These are phyloP conservation scores for Glaciozyma martinii DNA, from an alignment of 768 basidiomycete species.

Conservation along the genomic window DNA sequence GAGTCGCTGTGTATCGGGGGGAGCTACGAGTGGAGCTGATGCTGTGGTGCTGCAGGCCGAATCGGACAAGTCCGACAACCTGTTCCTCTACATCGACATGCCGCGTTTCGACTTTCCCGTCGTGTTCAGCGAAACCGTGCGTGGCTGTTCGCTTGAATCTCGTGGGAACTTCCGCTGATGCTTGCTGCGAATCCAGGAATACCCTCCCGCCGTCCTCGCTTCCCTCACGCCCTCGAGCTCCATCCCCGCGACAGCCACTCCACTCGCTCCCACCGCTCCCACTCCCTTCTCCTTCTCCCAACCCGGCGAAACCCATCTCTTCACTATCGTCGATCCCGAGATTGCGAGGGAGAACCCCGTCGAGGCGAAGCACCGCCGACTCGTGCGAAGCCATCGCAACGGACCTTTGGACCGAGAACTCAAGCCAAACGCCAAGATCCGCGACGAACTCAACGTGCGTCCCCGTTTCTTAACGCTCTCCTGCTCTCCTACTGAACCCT, in stretches of 20 bases:
- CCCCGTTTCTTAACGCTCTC: too few relatives aligned
- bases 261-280: slow-evolving; percentile 41
- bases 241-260: slow-evolving; percentile 11
- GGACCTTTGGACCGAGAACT: slow-evolving; percentile 91
- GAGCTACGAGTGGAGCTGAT: not conserved
- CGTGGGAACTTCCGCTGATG: not conserved
- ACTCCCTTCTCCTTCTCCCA: slow-evolving; percentile 61
- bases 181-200: slow-evolving; percentile 18
- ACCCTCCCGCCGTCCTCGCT: slow-evolving; percentile 31
- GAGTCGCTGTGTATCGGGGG: slow-evolving; percentile 36
- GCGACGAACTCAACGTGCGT: slow-evolving; percentile 82
- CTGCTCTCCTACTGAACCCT: not conserved
- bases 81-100: slow-evolving; percentile 93
- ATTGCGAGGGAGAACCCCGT: slow-evolving; percentile 87
- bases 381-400: slow-evolving; percentile 88
- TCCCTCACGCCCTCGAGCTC: slow-evolving; percentile 33
- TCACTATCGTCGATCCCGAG: slow-evolving; percentile 87
- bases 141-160: slow-evolving; percentile 33
- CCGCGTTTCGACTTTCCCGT: slow-evolving; percentile 97
- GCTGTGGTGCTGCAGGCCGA: slow-evolving; percentile 57
- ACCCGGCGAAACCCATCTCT: slow-evolving; percentile 53
- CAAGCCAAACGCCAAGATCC: slow-evolving; percentile 90
- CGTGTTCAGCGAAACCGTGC: slow-evolving; percentile 79
- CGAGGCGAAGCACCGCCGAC: slow-evolving; percentile 88
- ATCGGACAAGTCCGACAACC: slow-evolving; percentile 78